Conservation (phyloP, 2,329 filamentous ascomycete species). For the Macrophomina phaseolina region DNA sequence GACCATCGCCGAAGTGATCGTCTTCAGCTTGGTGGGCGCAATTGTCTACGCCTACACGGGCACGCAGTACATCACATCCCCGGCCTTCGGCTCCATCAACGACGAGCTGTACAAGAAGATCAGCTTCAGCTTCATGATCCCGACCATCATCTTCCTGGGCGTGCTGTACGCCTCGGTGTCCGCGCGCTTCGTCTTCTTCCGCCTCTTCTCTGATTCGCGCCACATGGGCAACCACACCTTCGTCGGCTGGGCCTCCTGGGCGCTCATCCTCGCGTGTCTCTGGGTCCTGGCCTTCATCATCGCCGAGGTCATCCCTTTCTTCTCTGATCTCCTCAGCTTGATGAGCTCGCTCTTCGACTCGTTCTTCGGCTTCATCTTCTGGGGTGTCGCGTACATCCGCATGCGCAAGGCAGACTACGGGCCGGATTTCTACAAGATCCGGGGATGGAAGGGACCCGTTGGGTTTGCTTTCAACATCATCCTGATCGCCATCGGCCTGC, state of each 20-base stretch:
- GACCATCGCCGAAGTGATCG: constrained; percentile 83
- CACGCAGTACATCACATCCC: constrained; percentile 84
- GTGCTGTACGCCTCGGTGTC: constrained; percentile 91
- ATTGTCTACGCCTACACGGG: constrained; percentile 88
- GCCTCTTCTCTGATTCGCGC: constrained; percentile 76
- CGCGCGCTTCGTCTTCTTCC: constrained; percentile 90
- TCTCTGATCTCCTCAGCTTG: constrained; percentile 74
- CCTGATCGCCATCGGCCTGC: constrained; percentile 76
- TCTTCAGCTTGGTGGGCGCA: constrained; percentile 82
- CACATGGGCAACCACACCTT: constrained; percentile 84
- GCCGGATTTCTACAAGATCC: constrained; percentile 57
- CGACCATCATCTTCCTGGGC: constrained; percentile 89
- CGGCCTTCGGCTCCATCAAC: constrained; percentile 83
- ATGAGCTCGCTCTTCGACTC: constrained; percentile 92
- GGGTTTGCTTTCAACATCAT: constrained; percentile 71
- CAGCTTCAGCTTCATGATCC: constrained; percentile 93
- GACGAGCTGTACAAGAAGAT: constrained; percentile 81
- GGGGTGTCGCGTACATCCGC: constrained; percentile 79
- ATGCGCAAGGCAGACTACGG: constrained; percentile 72
- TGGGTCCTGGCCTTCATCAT: constrained; percentile 95
- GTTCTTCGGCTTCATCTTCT: constrained; percentile 96
- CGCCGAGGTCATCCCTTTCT: constrained; percentile 92
- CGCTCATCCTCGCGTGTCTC: constrained; percentile 71
- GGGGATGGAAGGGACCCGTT: constrained; percentile 59
- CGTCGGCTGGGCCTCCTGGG: constrained; percentile 81